Evolutionary conservation across 441 rosid species (phyloP), one percentile per base, ranked within the genome.

Genomic region (Mallotus repandus): DNA sequence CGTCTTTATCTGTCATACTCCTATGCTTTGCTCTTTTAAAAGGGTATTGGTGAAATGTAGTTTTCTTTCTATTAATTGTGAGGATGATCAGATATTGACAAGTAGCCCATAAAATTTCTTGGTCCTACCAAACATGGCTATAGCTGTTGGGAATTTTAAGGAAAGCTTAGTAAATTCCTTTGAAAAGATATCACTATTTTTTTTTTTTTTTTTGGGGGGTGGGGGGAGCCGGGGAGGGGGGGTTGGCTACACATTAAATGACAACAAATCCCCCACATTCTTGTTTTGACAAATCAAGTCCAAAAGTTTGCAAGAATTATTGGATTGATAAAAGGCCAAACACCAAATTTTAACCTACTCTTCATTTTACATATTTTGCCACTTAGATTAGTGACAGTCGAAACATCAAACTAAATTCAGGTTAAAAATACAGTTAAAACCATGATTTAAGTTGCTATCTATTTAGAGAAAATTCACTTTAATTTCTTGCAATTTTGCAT

Each of bases 1-100:
- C 43, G 80, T 71, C 79, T 73, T 69, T 8, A 45, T 75, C 70
- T 76, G 79, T 80, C 78, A 63, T 50, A 16, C 32, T 64, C 29
- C 29, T 59, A 2, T 59, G 41, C 16, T 78, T 38, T 65, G 1
- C 58, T 60, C n/a, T n/a, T 41, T 67, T 69, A 35, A 25, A 53
- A 13, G 63, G 7, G 9, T 49, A 5, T 6, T 66, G 58, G 21
- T 66, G 69, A 54, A 56, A 63, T 69, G 81, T 68, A 73, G 72
- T 50, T 76, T 77, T 78, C 79, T 52, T 41, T 15, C 2, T 15
- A 50, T 50, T 50, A 50, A 12, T 12, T 12, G 18, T 2, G 59
- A 69, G 78, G 58, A 59, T 43, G 7, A 52, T 68, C 49, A 65
- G 71, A 72, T 69, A 21, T 35, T 49, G 49, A 57, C 5, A 50